Base-by-base conservation (phyloP, 306 rosid genomes). In the Acacia acuminata region DNA sequence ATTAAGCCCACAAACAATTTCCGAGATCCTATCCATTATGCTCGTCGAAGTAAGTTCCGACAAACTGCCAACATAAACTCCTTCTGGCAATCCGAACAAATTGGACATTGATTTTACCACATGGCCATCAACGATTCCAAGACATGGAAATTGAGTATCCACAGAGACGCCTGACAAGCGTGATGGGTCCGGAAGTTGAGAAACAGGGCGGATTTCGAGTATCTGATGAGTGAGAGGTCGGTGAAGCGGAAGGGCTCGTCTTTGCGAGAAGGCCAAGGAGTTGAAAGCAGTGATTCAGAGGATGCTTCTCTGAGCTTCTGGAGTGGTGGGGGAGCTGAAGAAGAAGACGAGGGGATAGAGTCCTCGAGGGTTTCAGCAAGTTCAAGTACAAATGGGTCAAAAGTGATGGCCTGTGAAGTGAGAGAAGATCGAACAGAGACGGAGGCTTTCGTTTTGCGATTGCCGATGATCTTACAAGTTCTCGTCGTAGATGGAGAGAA, bases 321-420 rank as follows among this genome's bases (percentile, higher is more conserved):
- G 34, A 96, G 98, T 85, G 91, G 75, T 58, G 75, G 72, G 8
- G 89, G 75, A 2, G 85, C 47, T 4, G 87, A 55, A 12, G 82
- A 58, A 40, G 74, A 70, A 43, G 93, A 84, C 3, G 92, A 82
- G 0, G 96, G 84, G 40, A 92, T 69, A 0, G 92, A 88, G 50
- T 96, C 99, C 88, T 96, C 99, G 1, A 96, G 90, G 65, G 94
- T 72, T 84, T 96, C 99, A 0, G 99, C 99, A 7, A 96, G 94
- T 77, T 96, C 88, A 14, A 94, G 94, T 65, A 96, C 90, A 67
- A 94, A 96, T 3, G 97, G 98, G 84, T 96, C 99, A 0, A 93
- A 89, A 55, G 88, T 77, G 8, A 86, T 24, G 24, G 81, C 77
- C 15, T 84, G 90, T 25, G 79, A 82, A 74, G 84, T 15, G 3